A percentile compares a stretch with the other conserved stretches of the same genome.
Evolutionary conservation across 352 stramenopile species (phyloP).

Genomic region (Phytophthora foliorum): DNA sequence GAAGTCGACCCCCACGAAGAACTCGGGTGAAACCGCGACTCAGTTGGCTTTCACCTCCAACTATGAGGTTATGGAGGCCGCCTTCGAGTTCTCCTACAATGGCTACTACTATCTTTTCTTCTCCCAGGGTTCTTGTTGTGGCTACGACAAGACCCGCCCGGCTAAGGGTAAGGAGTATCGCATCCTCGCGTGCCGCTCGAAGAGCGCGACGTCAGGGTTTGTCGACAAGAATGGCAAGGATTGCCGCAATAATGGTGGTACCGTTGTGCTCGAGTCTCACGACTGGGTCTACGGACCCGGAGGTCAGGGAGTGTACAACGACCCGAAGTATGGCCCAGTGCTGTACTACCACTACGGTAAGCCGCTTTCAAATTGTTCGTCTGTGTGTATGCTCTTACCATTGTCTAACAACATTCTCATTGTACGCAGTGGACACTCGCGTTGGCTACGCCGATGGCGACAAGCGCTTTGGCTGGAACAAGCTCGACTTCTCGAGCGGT

Average conservation of each 20-base stretch:
- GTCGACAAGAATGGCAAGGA: conserved; percentile 43
- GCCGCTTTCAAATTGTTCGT: neutral
- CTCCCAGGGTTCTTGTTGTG: conserved; percentile 51
- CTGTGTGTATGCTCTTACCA: neutral
- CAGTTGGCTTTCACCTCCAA: conserved; percentile 38
- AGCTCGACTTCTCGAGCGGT: conserved; percentile 48
- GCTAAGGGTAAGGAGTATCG: conserved; percentile 54
- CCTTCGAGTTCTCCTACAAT: conserved; percentile 51
- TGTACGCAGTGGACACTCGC: conserved; percentile 43
- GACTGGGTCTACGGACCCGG: conserved; percentile 51
- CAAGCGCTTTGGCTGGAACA: conserved; percentile 60
- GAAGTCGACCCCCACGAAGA: conserved; percentile 24
- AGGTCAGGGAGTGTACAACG: conserved; percentile 56
- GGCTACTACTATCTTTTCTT: conserved; percentile 59
- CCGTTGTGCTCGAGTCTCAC: conserved; percentile 52
- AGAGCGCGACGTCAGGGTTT: conserved; percentile 31
- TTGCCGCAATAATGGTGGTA: conserved; percentile 45
- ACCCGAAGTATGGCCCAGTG: conserved; percentile 47
- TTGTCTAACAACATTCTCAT: neutral
- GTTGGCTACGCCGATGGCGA: conserved; percentile 50
- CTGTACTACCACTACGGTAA: conserved; percentile 68
- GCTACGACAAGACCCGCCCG: conserved; percentile 34
- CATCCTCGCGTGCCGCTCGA: conserved; percentile 56
- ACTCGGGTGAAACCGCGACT: conserved; percentile 12
- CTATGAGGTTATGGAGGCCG: conserved; percentile 43